Evolutionary conservation across 176 grass and related monocot species (phyloP), one percentile per base, ranked within the genome.

Genomic region (Zoysia pacifica): DNA sequence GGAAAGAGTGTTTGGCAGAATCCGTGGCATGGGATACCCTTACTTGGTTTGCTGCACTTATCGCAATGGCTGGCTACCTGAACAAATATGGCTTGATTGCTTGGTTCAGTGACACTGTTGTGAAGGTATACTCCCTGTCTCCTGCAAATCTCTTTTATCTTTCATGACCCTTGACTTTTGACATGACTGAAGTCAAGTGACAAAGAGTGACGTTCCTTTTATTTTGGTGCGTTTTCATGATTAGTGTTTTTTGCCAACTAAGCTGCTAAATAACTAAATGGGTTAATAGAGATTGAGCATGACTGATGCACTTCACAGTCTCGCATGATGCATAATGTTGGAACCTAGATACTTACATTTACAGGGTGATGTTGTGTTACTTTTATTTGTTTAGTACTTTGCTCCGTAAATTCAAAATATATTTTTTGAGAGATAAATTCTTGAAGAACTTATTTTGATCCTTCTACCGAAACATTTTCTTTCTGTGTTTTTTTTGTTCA

Each of bases 51-150:
- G 97, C 97, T 38, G 97, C 97, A 15, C 86, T 99, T 64, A 99
- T 96, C 37, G 97, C 97, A 67, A 99, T 99, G 97, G 97, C 97
- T 84, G 90, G 93, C 61, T 99, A 99, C 80, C 86, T 99, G 40
- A 99, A 99, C 86, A 99, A 99, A 88, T 99, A 90, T 18, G 97
- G 97, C 4, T 61, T 99, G 37, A 99, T 96, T 73, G 81, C 97
- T 84, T 99, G 97, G 97, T 99, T 99, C 86, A 99, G 97, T 77
- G 87, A 96, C 66, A 91, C 90, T 85, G 97, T 96, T 65, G 97
- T 99, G 65, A 99, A 99, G 93, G 97, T 98, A 94, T 74, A 53
- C n/a, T 70, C 18, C 51, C 14, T 75, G 50, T 46, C 49, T 45
- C 40, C 1, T 36, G 9, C 42, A 79, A 74, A 36, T 51, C n/a